Evolutionary conservation across 306 rosid species (phyloP), one percentile per base, ranked within the genome.

Genomic region (Pachyrhizus erosus): DNA sequence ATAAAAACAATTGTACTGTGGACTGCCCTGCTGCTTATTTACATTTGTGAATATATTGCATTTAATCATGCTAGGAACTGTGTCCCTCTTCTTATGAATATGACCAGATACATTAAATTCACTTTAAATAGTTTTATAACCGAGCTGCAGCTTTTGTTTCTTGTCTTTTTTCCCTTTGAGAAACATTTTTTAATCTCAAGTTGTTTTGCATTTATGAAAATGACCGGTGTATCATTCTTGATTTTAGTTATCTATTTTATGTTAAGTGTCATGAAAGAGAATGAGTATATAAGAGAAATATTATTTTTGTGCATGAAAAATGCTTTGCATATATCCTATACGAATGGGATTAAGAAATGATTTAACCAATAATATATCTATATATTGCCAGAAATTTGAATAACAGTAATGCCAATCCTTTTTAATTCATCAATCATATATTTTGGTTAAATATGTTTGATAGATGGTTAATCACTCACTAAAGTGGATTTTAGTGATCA

Each of bases 31-130:
- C 64, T 46, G 57, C 71, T 18, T 51, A 4, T 42, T 55, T 78
- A 39, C 65, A 40, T 86, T 67, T 82, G 39, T 48, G 54, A 33
- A 29, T 34, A 84, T 69, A 55, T 71, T 23, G 55, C 69, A 49
- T 60, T 67, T 66, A 18, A 15, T 82, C 33, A 5, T 51, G 17
- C 55, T 17, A 6, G 76, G 55, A 82, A 73, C 27, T 31, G 33
- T 66, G 7, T 49, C 37, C 2, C 37, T 7, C 4, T 48, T 67
- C 51, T 54, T 42, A 15, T 29, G 69, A 21, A 42, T 33, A 26
- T 73, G 70, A 48, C 57, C n/a, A 13, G 51, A 45, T 24, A 18
- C 18, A 57, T 64, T 66, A 43, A 62, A 23, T 55, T 77, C 52
- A 55, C 69, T 60, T 13, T 18, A 64, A 57, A 14, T 73, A 34